A percentile compares a stretch with the other conserved stretches of the same genome.
phyloP scores from a whole-genome alignment of 2,329 filamentous ascomycete species.

The Alternaria gaisen region DNA sequence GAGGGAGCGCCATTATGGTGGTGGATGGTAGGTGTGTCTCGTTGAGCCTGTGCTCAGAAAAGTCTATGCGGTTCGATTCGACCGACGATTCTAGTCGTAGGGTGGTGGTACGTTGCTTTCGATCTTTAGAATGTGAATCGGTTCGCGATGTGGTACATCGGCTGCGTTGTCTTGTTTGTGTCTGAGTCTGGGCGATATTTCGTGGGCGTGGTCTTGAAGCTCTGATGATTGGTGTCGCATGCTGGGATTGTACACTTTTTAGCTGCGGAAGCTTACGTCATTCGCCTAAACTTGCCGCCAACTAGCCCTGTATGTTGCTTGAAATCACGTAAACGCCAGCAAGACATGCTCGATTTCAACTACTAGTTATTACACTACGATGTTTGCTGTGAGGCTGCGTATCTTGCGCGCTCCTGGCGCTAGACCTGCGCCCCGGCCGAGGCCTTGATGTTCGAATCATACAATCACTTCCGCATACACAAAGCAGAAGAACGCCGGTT shows the following conservation, averaged over 20 bases:
- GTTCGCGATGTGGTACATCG: not conserved
- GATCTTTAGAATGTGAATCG: not conserved
- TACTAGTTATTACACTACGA: slow-evolving; percentile 43
- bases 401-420: slow-evolving; percentile 17
- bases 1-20: slow-evolving; percentile 45
- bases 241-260: slow-evolving; percentile 36
- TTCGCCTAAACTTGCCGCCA: slow-evolving; percentile 29
- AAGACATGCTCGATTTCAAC: slow-evolving; percentile 18
- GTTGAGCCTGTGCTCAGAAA: not conserved
- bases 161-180: not conserved
- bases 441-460: slow-evolving; percentile 19
- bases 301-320: not conserved
- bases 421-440: slow-evolving; percentile 19
- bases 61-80: not conserved
- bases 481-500: slow-evolving; percentile 44
- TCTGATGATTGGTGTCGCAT: not conserved
- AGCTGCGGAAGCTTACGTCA: slow-evolving; percentile 31
- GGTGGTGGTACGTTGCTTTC: not conserved
- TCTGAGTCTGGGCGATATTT: not conserved
- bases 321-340: slow-evolving; percentile 2
- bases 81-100: not conserved
- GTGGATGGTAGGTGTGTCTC: slow-evolving; percentile 2
- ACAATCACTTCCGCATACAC: slow-evolving; percentile 25
- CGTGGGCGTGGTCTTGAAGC: slow-evolving; percentile 6
- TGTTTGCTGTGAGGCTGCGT: slow-evolving; percentile 35